A percentile compares a stretch with the other conserved stretches of the same genome.
These are phyloP conservation scores for Thecaphora thlaspeos DNA, from an alignment of 1,284 basidiomycete species.

Conservation along the genomic window DNA sequence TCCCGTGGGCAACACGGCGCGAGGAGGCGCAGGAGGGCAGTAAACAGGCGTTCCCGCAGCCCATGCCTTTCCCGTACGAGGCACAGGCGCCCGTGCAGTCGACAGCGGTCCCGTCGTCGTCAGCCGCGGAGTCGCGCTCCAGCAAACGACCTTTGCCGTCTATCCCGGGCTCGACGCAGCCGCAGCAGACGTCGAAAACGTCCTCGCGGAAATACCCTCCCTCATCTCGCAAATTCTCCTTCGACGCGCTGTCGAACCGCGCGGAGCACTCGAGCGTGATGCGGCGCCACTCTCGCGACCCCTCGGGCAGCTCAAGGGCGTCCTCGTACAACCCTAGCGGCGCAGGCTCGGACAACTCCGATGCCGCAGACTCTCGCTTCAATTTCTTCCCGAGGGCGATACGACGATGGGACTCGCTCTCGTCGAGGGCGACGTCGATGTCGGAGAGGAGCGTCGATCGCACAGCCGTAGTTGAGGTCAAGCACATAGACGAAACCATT, in stretches of 20 bases:
- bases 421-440: conserved; percentile 20
- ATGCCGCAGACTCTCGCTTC: conserved; percentile 16
- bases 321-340: conserved; percentile 18
- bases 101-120: conserved; percentile 1
- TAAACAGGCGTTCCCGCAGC: conserved; percentile 5
- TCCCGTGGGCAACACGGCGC: conserved; percentile 13
- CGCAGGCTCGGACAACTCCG: conserved; percentile 13
- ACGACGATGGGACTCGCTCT: conserved; percentile 33
- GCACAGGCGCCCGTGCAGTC: not conserved
- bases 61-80: conserved; percentile 9
- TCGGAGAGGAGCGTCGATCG: conserved; percentile 13
- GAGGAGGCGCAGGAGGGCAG: not conserved
- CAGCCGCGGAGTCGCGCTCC: conserved; percentile 7
- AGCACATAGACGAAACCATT: conserved; percentile 8
- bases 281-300: conserved; percentile 17
- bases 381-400: conserved; percentile 11
- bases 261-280: conserved; percentile 14
- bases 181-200: conserved; percentile 9
- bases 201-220: conserved; percentile 23
- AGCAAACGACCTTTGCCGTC: conserved; percentile 6
- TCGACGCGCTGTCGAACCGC: conserved; percentile 16
- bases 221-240: conserved; percentile 22
- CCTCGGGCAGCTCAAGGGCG: conserved; percentile 23
- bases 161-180: conserved; percentile 4
- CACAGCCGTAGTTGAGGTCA: not conserved